A percentile compares a stretch with the other conserved stretches of the same genome.
Conservation (phyloP, 2,329 filamentous ascomycete genomes). For the Scedosporium dehoogii region DNA sequence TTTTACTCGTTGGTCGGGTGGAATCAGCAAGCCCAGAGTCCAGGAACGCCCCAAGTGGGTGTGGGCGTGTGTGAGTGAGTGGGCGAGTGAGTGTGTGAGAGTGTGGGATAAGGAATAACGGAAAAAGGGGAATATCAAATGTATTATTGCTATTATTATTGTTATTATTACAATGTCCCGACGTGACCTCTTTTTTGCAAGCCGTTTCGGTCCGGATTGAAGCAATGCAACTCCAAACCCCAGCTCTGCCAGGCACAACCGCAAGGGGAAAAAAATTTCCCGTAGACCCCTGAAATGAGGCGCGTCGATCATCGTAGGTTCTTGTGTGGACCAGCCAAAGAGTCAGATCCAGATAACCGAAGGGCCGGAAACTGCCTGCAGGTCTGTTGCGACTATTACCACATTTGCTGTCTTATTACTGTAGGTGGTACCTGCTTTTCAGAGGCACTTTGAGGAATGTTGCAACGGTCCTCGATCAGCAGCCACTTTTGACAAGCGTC, state of each 20-base stretch:
- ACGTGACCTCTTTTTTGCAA: neutral
- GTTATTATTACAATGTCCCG: too few relatives aligned
- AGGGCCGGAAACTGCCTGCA: neutral
- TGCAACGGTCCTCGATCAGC: neutral
- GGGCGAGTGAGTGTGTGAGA: too few relatives aligned
- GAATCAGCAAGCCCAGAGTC: neutral
- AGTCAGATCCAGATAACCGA: neutral
- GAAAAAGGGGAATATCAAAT: too few relatives aligned
- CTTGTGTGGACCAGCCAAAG: neutral
- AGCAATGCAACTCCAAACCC: neutral
- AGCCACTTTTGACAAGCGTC: neutral
- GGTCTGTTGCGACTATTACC: neutral
- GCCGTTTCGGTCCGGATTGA: neutral
- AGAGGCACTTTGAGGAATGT: neutral
- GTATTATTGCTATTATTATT: too few relatives aligned
- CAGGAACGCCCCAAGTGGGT: too few relatives aligned
- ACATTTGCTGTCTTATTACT: too few relatives aligned
- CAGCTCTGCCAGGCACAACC: neutral
- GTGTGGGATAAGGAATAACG: too few relatives aligned
- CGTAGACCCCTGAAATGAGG: neutral
- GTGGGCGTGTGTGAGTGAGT: too few relatives aligned
- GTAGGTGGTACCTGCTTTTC: neutral
- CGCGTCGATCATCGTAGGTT: neutral
- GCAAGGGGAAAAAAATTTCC: neutral
- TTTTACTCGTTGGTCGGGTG: too few relatives aligned